Percentiles rank a stretch among this genome's conserved stretches.
These are phyloP conservation scores for Petunia axillaris DNA, from an alignment of 257 asterid species.

Conservation along the genomic window DNA sequence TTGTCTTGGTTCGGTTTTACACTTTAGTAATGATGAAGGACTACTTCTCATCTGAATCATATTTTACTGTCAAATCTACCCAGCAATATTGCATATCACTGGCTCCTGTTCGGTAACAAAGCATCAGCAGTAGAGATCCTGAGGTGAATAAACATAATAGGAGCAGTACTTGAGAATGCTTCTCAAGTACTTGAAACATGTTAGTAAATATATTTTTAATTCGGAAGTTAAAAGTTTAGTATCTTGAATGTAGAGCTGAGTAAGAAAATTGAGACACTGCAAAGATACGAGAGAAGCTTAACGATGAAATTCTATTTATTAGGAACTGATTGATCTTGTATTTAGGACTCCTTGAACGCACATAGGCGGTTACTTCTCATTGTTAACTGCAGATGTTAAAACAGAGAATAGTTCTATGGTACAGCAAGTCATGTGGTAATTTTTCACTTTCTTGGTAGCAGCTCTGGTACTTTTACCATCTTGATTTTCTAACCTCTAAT, in stretches of 20 bases:
- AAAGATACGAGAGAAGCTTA: slow-evolving; percentile 7
- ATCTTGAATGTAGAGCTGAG: slow-evolving; percentile 20
- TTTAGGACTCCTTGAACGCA: background rate
- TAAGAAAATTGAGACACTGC: background rate
- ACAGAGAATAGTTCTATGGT: background rate
- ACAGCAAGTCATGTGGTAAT: background rate
- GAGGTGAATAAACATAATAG: background rate
- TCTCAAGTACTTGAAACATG: background rate
- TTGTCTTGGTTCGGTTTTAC: slow-evolving; percentile 2
- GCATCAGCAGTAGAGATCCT: slow-evolving; percentile 8
- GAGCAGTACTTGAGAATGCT: background rate
- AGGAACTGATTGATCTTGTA: background rate
- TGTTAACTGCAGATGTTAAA: slow-evolving; percentile 17
- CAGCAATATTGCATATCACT: background rate
- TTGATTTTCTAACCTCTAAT: background rate
- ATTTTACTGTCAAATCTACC: slow-evolving; percentile 16
- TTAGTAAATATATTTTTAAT: background rate
- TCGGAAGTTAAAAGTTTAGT: background rate
- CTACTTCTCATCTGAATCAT: slow-evolving; percentile 7
- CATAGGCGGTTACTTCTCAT: background rate
- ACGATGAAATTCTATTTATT: background rate
- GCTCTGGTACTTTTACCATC: background rate
- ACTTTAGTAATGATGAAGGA: background rate
- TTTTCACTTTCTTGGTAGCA: background rate
- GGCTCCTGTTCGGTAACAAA: slow-evolving; percentile 15